A percentile compares a stretch with the other conserved stretches of the same genome.
Evolutionary conservation across 208 protist genomes (phyloP).

Genomic region (Acanthamoeba lenticulata): DNA sequence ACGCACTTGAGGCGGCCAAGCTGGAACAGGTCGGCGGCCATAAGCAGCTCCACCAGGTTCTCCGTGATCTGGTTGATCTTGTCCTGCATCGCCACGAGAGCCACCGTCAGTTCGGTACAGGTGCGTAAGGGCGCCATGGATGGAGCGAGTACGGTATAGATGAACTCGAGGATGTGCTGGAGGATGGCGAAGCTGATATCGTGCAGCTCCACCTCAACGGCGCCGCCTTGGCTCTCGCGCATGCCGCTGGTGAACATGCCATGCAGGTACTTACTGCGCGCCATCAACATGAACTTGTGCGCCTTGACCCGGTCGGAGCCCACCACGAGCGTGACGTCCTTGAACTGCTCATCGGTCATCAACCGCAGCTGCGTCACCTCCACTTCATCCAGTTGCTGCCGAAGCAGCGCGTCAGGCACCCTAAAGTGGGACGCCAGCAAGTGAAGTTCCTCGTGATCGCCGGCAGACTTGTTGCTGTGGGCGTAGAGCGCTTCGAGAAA

Average conservation of each 20-base stretch:
- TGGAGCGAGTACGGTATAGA: background rate
- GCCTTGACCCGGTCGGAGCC: background rate
- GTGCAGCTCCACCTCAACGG: background rate
- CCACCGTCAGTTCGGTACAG: too few relatives aligned
- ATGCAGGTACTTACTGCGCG: background rate
- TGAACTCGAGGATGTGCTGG: slow-evolving; percentile 1
- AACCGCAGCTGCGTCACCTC: background rate
- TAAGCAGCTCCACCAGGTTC: background rate
- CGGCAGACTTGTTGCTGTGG: background rate
- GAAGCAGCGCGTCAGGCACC: background rate
- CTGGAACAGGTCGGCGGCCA: background rate
- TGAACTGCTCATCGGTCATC: background rate
- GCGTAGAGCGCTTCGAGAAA: background rate
- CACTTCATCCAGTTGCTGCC: background rate
- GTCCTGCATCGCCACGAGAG: background rate
- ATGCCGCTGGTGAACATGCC: background rate
- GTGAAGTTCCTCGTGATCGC: background rate
- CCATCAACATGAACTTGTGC: background rate
- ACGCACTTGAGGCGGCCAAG: background rate
- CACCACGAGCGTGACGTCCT: background rate
- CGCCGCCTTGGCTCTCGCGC: background rate
- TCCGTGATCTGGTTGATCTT: background rate
- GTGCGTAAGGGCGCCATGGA: background rate
- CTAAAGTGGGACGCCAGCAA: background rate
- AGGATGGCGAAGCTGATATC: background rate